phyloP scores from a whole-genome alignment of 768 basidiomycete genomes.

The Boletus speciosus region DNA sequence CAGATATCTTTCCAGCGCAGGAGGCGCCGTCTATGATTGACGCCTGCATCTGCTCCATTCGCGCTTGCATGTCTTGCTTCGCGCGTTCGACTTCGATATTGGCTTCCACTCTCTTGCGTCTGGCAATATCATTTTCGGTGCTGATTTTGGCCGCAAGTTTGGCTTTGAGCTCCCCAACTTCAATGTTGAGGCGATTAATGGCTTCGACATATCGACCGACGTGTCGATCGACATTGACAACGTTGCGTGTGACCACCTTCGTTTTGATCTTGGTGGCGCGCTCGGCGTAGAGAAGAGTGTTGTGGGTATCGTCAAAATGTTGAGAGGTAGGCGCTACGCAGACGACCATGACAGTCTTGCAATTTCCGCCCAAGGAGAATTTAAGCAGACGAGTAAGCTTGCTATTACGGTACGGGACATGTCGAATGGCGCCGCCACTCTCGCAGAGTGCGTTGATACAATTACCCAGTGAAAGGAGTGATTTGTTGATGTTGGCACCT shows the following conservation, averaged over 20 bases:
- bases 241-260: constrained; percentile 92
- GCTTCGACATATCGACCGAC: constrained; percentile 95
- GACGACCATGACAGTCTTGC: constrained; percentile 99
- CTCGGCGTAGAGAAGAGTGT: constrained; percentile 96
- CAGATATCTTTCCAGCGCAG: constrained; percentile 66
- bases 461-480: constrained; percentile 92
- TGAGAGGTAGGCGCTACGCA: constrained; percentile 93
- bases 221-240: constrained; percentile 91
- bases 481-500: constrained; percentile 99
- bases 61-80: constrained; percentile 66
- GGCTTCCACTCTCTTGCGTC: constrained; percentile 69
- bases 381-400: constrained; percentile 97
- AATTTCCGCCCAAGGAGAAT: constrained; percentile 97
- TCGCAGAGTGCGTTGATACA: constrained; percentile 99
- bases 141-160: constrained; percentile 72
- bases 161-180: constrained; percentile 83
- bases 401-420: constrained; percentile 96
- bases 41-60: constrained; percentile 66
- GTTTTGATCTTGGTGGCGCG: constrained; percentile 98
- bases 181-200: constrained; percentile 81
- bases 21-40: constrained; percentile 74
- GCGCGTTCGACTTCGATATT: constrained; percentile 70
- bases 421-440: constrained; percentile 81
- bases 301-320: constrained; percentile 98
- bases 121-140: constrained; percentile 58